Conservation (phyloP, 331 rosid species). For the Malus hybrid region DNA sequence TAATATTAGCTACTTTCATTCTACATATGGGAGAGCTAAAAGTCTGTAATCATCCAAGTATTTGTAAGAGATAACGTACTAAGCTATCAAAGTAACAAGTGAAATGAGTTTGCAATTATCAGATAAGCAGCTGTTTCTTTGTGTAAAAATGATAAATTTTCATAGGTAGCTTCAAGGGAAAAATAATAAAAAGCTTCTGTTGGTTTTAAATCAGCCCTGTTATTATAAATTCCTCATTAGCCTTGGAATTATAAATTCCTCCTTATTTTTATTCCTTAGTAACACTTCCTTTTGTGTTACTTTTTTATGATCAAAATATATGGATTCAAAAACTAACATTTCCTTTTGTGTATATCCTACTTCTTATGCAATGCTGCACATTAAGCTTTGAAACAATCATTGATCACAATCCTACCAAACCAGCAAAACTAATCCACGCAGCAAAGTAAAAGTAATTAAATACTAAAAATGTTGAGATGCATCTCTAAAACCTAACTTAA, state of each 20-base stretch:
- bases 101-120: not conserved
- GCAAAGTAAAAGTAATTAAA: not conserved
- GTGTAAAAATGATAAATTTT: not conserved
- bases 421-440: not conserved
- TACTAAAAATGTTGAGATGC: not conserved
- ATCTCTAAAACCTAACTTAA: not conserved
- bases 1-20: slow-evolving; percentile 13
- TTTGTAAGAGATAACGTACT: no score
- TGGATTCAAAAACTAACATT: not conserved
- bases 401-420: not conserved
- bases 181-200: not conserved
- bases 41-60: not conserved
- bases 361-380: not conserved
- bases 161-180: not conserved
- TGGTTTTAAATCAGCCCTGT: not conserved
- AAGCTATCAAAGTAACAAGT: no score
- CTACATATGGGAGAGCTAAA: not conserved
- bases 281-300: no score
- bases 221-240: not conserved
- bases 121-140: not conserved
- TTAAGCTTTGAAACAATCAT: not conserved
- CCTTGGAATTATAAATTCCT: not conserved
- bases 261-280: not conserved
- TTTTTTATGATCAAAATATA: not conserved
- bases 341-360: not conserved